These are phyloP conservation scores for Rhynchospora pubera DNA, from an alignment of 176 grass and related monocot species.

Conservation along the genomic window DNA sequence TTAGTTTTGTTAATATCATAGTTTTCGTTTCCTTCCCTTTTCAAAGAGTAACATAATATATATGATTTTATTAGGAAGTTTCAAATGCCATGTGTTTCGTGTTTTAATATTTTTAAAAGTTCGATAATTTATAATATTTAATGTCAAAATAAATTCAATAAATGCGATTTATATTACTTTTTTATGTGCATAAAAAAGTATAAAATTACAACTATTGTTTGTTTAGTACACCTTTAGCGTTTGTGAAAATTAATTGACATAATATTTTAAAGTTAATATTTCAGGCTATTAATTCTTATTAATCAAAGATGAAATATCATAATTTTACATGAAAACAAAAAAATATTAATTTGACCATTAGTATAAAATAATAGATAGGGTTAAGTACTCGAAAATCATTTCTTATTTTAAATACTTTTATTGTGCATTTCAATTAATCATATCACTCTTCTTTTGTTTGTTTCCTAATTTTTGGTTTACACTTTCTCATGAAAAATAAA, in stretches of 20 bases:
- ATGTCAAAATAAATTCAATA: not conserved
- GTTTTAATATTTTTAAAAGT: not conserved
- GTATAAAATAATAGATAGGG: no score
- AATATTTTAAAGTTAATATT: not conserved
- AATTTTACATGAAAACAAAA: not conserved
- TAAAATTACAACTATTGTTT: not conserved
- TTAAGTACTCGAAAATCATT: no score
- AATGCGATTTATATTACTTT: not conserved
- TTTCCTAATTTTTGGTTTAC: no score
- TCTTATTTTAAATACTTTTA: no score
- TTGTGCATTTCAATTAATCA: no score
- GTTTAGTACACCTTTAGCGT: not conserved
- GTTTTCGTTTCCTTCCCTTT: not conserved
- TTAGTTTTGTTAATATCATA: not conserved
- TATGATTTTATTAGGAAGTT: not conserved
- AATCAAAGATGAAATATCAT: not conserved
- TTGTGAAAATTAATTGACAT: not conserved
- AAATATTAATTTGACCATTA: not conserved
- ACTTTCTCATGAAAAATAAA: no score
- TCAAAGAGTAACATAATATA: no score
- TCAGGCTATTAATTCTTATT: not conserved
- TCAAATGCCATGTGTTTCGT: not conserved
- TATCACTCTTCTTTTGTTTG: no score
- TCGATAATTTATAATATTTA: not conserved
- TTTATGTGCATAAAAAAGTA: not conserved